phyloP scores from a whole-genome alignment of 768 basidiomycete genomes.

The Galerina marginata region DNA sequence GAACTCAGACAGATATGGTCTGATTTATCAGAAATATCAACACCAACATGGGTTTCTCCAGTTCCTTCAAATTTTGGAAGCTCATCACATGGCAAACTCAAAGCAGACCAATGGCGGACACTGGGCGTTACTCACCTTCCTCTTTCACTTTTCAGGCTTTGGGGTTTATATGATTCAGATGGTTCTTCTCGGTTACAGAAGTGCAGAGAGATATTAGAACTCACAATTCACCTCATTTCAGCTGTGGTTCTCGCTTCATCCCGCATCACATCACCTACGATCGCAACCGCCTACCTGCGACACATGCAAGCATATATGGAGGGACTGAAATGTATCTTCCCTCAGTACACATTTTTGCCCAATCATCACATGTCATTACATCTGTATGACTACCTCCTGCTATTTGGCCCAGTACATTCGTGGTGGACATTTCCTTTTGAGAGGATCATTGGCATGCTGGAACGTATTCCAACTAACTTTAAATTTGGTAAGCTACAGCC shows the following conservation, averaged over 20 bases:
- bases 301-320: conserved; percentile 33
- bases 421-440: conserved; percentile 46
- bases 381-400: conserved; percentile 29
- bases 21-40: conserved; percentile 25
- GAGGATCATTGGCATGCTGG: conserved; percentile 33
- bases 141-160: conserved; percentile 37
- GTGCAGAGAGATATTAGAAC: conserved; percentile 25
- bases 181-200: conserved; percentile 21
- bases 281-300: too few species aligned
- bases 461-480: conserved; percentile 20
- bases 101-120: conserved; percentile 42
- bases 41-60: conserved; percentile 31
- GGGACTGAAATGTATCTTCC: conserved; percentile 35
- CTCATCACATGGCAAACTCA: conserved; percentile 30
- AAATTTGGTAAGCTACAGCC: conserved; percentile 17
- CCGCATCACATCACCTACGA: conserved; percentile 20
- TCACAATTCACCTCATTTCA: conserved; percentile 24
- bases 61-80: conserved; percentile 27
- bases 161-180: conserved; percentile 25
- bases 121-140: conserved; percentile 38
- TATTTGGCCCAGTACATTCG: conserved; percentile 40
- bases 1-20: conserved; percentile 25
- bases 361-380: conserved; percentile 37
- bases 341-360: conserved; percentile 28
- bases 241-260: conserved; percentile 28